These are phyloP conservation scores for Aspergillus texensis DNA, from an alignment of 2,329 filamentous ascomycete genomes.

Conservation along the genomic window DNA sequence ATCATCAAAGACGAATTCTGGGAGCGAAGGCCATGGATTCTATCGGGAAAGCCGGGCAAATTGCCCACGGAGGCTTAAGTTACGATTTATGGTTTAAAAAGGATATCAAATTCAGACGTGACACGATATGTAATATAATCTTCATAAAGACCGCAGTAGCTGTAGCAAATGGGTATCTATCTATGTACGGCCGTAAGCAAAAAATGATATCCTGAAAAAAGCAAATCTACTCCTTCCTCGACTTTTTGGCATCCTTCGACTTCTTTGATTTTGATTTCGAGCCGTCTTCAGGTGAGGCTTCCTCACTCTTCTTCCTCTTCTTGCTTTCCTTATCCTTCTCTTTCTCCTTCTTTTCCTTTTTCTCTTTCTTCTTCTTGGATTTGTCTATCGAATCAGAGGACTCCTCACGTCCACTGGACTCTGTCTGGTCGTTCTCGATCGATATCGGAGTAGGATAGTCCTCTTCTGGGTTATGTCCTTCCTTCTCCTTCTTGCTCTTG, in stretches of 20 bases:
- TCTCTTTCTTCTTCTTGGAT: slow-evolving; percentile 29
- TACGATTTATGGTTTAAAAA: slow-evolving; percentile 9
- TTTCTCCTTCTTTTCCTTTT: slow-evolving; percentile 28
- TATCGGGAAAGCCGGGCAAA: slow-evolving; percentile 73
- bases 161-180: slow-evolving; percentile 38
- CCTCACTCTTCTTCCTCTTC: slow-evolving; percentile 31
- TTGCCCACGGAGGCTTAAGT: slow-evolving; percentile 54
- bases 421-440: slow-evolving; percentile 26
- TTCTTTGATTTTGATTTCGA: slow-evolving; percentile 53
- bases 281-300: slow-evolving; percentile 30
- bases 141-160: slow-evolving; percentile 10
- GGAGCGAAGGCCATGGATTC: slow-evolving; percentile 80
- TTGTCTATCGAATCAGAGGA: slow-evolving; percentile 37
- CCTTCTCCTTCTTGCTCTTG: slow-evolving; percentile 25
- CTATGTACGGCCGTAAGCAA: slow-evolving; percentile 9
- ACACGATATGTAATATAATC: slow-evolving; percentile 12
- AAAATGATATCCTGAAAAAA: slow-evolving; percentile 1
- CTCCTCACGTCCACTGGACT: slow-evolving; percentile 23
- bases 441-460: slow-evolving; percentile 38
- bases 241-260: slow-evolving; percentile 42
- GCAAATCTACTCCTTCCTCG: slow-evolving; percentile 6
- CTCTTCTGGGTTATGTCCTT: slow-evolving; percentile 22
- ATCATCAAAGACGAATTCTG: slow-evolving; percentile 97
- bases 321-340: slow-evolving; percentile 29
- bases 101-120: slow-evolving; percentile 11